Evolutionary conservation across 306 rosid species (phyloP).

Genomic region (Pachyrhizus erosus): DNA sequence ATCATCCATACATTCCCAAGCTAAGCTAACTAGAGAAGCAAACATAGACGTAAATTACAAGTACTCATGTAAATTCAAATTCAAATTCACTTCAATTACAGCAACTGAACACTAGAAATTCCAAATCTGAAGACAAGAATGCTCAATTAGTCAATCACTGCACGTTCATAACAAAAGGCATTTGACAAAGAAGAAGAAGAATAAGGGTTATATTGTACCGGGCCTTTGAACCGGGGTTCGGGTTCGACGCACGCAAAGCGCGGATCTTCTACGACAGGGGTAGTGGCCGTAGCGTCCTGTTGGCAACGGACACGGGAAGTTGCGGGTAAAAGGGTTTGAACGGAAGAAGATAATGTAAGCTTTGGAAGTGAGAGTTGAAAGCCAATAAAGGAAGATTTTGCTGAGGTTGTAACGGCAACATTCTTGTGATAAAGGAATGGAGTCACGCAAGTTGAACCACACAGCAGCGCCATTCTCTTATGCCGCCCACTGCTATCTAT

Average conservation of each 20-base stretch:
- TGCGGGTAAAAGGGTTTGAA: constrained; percentile 43
- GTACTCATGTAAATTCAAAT: neutral
- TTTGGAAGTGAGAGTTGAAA: constrained; percentile 49
- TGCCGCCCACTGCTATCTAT: neutral
- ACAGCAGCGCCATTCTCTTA: constrained; percentile 47
- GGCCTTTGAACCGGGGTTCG: constrained; percentile 80
- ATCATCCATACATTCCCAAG: neutral
- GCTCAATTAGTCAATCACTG: neutral
- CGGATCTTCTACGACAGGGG: constrained; percentile 56
- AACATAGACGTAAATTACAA: neutral
- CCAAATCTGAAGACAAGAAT: constrained; percentile 18
- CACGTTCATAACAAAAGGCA: neutral
- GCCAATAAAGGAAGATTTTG: constrained; percentile 48
- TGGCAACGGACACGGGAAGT: constrained; percentile 53
- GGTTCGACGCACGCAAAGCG: constrained; percentile 84
- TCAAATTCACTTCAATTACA: constrained; percentile 22
- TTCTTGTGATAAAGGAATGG: constrained; percentile 45
- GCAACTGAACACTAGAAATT: neutral
- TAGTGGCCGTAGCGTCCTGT: constrained; percentile 31
- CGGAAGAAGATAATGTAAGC: constrained; percentile 43
- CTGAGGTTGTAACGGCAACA: neutral
- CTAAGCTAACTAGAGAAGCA: neutral
- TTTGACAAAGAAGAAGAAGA: neutral
- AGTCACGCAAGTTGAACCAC: constrained; percentile 54
- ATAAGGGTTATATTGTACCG: constrained; percentile 51